These are phyloP conservation scores for Mycena kentingensis DNA, from an alignment of 768 basidiomycete genomes.

Conservation along the genomic window DNA sequence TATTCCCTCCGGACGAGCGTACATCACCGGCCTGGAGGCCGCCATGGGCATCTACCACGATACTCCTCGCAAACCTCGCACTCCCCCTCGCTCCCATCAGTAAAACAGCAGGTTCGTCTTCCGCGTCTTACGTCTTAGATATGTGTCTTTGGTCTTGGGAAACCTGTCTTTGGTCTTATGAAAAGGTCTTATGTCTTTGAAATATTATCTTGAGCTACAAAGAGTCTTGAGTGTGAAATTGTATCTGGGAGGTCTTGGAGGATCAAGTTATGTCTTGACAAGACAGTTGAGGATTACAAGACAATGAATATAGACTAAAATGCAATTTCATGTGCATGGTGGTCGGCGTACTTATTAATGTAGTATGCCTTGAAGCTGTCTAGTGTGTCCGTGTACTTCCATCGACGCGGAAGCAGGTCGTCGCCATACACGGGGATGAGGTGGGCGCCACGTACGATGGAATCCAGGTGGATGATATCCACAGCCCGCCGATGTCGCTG, in stretches of 20 bases:
- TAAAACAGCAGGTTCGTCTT: neutral
- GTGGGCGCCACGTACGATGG: conserved; percentile 33
- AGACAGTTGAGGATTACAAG: neutral
- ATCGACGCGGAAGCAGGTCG: conserved; percentile 8
- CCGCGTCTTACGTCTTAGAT: neutral
- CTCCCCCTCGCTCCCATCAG: too few species aligned
- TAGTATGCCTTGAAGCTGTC: conserved; percentile 26
- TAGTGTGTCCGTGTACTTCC: conserved; percentile 21
- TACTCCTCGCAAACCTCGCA: too few species aligned
- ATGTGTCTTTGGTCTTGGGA: neutral
- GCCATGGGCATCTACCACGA: conserved; percentile 32
- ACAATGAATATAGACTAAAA: neutral
- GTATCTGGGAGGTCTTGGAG: neutral
- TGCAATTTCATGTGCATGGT: conserved; percentile 13
- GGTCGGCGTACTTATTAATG: conserved; percentile 24
- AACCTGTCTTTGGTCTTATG: neutral
- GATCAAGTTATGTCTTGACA: neutral
- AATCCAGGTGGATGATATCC: conserved; percentile 30
- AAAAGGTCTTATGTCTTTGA: neutral
- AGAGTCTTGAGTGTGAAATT: neutral
- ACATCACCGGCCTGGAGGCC: conserved; percentile 42
- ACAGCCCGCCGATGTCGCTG: neutral
- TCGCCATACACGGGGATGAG: conserved; percentile 29
- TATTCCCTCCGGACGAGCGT: conserved; percentile 34
- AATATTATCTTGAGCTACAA: neutral